These are phyloP conservation scores for Sporisorium reilianum DNA, from an alignment of 1,284 basidiomycete species.

Conservation along the genomic window DNA sequence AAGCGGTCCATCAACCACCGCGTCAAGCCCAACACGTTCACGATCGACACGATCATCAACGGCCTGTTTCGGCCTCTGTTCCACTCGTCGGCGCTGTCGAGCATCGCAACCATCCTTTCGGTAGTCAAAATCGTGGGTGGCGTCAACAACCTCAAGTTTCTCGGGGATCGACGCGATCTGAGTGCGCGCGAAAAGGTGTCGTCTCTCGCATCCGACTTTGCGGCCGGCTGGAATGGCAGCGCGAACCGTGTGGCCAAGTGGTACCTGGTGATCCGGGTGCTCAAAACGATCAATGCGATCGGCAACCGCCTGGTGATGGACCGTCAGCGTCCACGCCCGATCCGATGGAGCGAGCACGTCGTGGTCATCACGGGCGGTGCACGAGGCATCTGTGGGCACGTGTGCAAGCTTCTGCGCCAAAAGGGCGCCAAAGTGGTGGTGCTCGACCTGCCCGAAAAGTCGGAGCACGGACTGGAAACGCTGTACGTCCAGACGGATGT, in stretches of 20 bases:
- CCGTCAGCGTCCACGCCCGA: constrained; percentile 25
- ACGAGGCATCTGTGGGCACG: constrained; percentile 54
- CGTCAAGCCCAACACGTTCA: constrained; percentile 31
- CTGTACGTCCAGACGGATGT: constrained; percentile 54
- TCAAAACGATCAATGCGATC: constrained; percentile 49
- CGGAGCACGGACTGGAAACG: constrained; percentile 46
- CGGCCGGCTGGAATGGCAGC: constrained; percentile 25
- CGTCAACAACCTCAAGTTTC: constrained; percentile 32
- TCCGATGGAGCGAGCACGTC: constrained; percentile 52
- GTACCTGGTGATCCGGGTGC: constrained; percentile 37
- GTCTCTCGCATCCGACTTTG: constrained; percentile 18
- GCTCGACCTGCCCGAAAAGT: constrained; percentile 48
- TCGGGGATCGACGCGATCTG: constrained; percentile 25
- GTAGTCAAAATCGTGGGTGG: constrained; percentile 46
- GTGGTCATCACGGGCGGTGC: constrained; percentile 58
- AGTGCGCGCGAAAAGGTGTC: constrained; percentile 25
- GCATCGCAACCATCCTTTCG: constrained; percentile 45
- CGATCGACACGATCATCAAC: constrained; percentile 33
- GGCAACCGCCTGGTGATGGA: constrained; percentile 49
- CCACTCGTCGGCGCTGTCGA: constrained; percentile 29
- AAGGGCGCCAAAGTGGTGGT: constrained; percentile 54
- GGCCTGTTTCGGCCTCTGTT: constrained; percentile 36
- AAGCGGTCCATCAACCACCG: constrained; percentile 33
- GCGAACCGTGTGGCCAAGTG: constrained; percentile 25
- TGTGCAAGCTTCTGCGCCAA: constrained; percentile 35